A percentile compares a stretch with the other conserved stretches of the same genome.
These are phyloP conservation scores for Phaeolepiota aurea DNA, from an alignment of 768 basidiomycete genomes.

Conservation along the genomic window DNA sequence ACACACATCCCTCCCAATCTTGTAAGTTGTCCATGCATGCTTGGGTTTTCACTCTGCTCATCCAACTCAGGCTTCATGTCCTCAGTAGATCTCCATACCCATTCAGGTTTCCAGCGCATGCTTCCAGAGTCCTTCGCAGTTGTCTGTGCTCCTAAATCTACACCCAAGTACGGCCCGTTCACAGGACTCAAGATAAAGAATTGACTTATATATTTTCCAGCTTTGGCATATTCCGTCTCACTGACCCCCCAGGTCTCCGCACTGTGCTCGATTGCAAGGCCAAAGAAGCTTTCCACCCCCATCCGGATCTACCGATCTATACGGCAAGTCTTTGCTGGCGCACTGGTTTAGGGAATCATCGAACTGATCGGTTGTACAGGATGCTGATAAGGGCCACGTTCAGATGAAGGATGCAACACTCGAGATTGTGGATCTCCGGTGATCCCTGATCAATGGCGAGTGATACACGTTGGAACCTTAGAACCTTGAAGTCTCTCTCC, in stretches of 20 bases:
- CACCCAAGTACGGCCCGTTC: conserved; percentile 49
- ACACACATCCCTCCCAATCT: conserved; percentile 86
- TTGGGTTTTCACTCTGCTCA: conserved; percentile 1
- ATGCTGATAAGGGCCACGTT: conserved; percentile 82
- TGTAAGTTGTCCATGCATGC: conserved; percentile 36
- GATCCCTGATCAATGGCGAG: conserved; percentile 5
- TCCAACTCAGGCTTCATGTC: conserved; percentile 76
- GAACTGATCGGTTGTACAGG: no score
- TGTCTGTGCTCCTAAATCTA: conserved; percentile 78
- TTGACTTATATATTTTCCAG: conserved; percentile 22
- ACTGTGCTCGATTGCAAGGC: conserved; percentile 59
- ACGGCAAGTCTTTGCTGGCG: conserved; percentile 58
- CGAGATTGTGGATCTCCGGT: conserved; percentile 81
- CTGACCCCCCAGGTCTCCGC: conserved; percentile 77
- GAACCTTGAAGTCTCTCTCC: no score
- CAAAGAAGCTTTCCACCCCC: conserved; percentile 81
- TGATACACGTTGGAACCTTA: no score
- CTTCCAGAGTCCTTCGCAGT: conserved; percentile 90
- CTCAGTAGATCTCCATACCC: conserved; percentile 88
- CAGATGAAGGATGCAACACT: conserved; percentile 63
- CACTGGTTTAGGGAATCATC: no score
- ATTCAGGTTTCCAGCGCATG: conserved; percentile 84
- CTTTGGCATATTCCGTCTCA: conserved; percentile 85
- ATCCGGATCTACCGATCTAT: conserved; percentile 78
- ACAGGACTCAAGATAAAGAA: conserved; percentile 4